Conservation (phyloP, 179 eudicot genomes). For the Beta macrorhiza region DNA sequence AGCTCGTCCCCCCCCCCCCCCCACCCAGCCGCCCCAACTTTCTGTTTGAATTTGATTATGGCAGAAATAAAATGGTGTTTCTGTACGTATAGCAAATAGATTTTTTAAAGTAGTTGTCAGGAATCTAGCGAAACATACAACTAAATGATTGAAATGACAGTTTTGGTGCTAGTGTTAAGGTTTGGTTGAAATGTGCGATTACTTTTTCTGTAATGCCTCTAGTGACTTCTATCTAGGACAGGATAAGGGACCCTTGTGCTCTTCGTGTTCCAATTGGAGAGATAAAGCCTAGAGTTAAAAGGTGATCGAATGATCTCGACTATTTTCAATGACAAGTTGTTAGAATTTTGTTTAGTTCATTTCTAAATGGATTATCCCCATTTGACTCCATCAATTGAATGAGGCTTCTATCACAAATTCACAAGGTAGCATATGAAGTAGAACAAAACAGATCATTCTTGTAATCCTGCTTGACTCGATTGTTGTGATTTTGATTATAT, state of each 20-base stretch:
- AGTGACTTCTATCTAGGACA: not conserved
- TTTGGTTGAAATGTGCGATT: not conserved
- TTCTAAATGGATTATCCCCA: not conserved
- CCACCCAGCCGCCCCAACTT: not conserved
- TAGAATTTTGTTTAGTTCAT: not conserved
- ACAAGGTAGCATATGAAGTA: not conserved
- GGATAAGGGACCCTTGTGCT: not conserved
- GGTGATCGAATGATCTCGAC: not conserved
- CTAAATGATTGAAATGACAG: not conserved
- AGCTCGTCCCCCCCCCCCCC: not conserved
- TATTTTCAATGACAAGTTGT: not conserved
- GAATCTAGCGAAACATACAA: not conserved
- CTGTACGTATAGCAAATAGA: not conserved
- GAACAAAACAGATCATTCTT: not conserved
- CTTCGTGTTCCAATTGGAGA: not conserved
- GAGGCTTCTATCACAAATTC: not conserved
- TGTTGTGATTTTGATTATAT: not conserved
- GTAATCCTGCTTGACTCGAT: not conserved
- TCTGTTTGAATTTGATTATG: not conserved
- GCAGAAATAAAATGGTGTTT: not conserved
- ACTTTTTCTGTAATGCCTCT: not conserved
- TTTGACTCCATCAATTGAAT: not conserved
- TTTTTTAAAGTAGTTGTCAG: not conserved
- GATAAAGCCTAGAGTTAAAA: not conserved
- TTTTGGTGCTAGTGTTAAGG: not conserved